Evolutionary conservation across 192 early-diverging fungal species (phyloP).

Genomic region (Linderina pennispora): DNA sequence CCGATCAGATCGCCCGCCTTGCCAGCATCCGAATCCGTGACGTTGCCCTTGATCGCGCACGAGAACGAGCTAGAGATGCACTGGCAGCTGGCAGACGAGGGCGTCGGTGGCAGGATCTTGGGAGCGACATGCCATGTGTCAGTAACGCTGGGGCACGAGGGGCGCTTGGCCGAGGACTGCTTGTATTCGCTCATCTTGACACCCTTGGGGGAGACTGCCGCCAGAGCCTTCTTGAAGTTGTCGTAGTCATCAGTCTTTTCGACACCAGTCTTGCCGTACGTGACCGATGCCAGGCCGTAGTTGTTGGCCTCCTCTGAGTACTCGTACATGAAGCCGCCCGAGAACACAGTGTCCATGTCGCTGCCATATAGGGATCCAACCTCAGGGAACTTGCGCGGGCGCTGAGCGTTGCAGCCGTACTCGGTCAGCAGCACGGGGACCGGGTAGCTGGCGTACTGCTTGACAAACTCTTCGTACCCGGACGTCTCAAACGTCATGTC

Average conservation of each 20-base stretch:
- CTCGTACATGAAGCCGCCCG: slow-evolving; percentile 70
- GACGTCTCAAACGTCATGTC: slow-evolving; percentile 54
- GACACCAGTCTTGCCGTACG: slow-evolving; percentile 35
- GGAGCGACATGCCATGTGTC: slow-evolving; percentile 50
- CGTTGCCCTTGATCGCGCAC: slow-evolving; percentile 38
- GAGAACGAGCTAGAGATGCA: slow-evolving; percentile 58
- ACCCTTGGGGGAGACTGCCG: slow-evolving; percentile 45
- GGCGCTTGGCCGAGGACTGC: slow-evolving; percentile 20
- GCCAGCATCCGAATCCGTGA: slow-evolving; percentile 20
- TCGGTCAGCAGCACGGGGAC: slow-evolving; percentile 68
- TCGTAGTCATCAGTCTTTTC: slow-evolving; percentile 52
- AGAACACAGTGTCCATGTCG: slow-evolving; percentile 59
- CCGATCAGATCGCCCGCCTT: slow-evolving; percentile 30
- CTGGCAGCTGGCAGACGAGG: slow-evolving; percentile 53
- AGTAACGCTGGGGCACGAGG: slow-evolving; percentile 49
- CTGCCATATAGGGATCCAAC: slow-evolving; percentile 59
- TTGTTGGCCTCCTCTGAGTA: slow-evolving; percentile 67
- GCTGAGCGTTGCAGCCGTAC: slow-evolving; percentile 67
- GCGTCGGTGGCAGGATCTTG: slow-evolving; percentile 55
- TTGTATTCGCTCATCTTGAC: slow-evolving; percentile 53
- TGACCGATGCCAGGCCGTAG: slow-evolving; percentile 63
- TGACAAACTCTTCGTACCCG: slow-evolving; percentile 60
- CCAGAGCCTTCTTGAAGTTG: slow-evolving; percentile 49
- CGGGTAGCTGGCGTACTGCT: slow-evolving; percentile 53
- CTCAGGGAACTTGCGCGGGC: slow-evolving; percentile 63